Base-by-base conservation (phyloP, 768 basidiomycete species). In the Mycena crocata region DNA sequence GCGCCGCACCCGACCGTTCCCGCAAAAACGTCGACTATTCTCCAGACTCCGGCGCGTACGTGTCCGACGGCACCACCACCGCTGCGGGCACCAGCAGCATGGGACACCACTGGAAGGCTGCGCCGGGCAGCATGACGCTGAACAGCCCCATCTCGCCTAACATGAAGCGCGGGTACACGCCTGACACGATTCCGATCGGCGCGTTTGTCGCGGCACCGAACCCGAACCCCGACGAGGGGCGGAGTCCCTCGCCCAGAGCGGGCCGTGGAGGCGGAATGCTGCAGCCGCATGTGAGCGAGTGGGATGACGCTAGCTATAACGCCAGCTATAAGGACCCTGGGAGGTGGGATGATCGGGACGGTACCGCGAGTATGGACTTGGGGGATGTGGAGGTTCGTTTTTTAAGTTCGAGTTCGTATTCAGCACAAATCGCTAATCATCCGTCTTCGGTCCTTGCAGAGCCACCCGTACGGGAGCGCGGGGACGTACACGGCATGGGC, bases 1-100 rank as follows among this genome's bases (percentile, higher is more conserved):
- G 77, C 54, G 68, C 42, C 56, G 67, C 23, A 31, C 72, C 42
- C 59, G 68, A 39, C 40, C 60, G 55, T 26, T 6, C 28, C 39
- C n/a, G n/a, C n/a, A n/a, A n/a, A n/a, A n/a, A n/a, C n/a, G n/a
- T n/a, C n/a, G n/a, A n/a, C n/a, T n/a, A n/a, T n/a, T n/a, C n/a
- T n/a, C n/a, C n/a, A n/a, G 23, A 4, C 32, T 26, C 55, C 24
- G 48, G 51, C 61, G 28, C 50, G 34, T 42, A 50, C 34, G 12
- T 6, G 28, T 51, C 35, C 28, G 19, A 28, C 24, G 17, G 24
- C 23, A 35, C 34, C 12, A 46, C 57, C 5, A 30, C 39, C 44
- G 51, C 57, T 44, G 57, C n/a, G 32, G 32, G 24, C 24, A 37
- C 35, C 49, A 37, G 34, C 34, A 42, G 21, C 52, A 46, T 28